These are phyloP conservation scores for Penicillium mononematosum DNA, from an alignment of 495 filamentous ascomycete species.

Conservation along the genomic window DNA sequence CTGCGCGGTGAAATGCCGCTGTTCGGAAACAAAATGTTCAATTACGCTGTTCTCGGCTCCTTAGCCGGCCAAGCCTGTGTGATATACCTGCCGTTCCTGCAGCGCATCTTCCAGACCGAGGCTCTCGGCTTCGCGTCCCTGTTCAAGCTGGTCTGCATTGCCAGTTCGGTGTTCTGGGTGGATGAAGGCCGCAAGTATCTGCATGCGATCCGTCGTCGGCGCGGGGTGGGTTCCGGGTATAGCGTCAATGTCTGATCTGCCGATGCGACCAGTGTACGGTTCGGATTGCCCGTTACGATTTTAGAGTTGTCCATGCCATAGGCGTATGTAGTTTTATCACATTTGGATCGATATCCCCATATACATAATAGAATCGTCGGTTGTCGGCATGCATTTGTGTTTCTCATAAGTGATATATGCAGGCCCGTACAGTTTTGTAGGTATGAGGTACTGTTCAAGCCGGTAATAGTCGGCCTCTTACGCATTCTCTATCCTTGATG, in stretches of 20 bases:
- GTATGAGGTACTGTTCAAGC: too few relatives aligned
- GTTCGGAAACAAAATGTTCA: constrained; percentile 89
- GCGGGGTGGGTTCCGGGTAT: constrained; percentile 42
- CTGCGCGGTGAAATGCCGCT: constrained; percentile 80
- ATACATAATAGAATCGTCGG: constrained; percentile 13
- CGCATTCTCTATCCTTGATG: too few relatives aligned
- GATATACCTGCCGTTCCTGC: constrained; percentile 89
- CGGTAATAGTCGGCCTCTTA: too few relatives aligned
- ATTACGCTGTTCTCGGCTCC: constrained; percentile 84
- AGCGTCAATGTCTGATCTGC: constrained; percentile 44
- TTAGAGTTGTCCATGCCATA: constrained; percentile 7
- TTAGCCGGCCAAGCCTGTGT: constrained; percentile 83
- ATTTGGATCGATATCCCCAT: constrained; percentile 8
- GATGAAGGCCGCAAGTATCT: constrained; percentile 85
- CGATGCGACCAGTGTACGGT: constrained; percentile 4
- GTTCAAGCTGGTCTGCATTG: constrained; percentile 64
- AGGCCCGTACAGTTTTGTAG: too few relatives aligned
- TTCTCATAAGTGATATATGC: background rate
- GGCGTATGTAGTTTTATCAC: constrained; percentile 13
- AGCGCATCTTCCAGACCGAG: constrained; percentile 94
- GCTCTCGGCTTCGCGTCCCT: constrained; percentile 72
- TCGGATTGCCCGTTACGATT: constrained; percentile 7
- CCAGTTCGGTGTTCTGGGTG: constrained; percentile 89
- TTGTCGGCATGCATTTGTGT: background rate
- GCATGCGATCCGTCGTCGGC: constrained; percentile 32